Conservation (phyloP, 352 stramenopile genomes). For the Peronospora tabacina region DNA sequence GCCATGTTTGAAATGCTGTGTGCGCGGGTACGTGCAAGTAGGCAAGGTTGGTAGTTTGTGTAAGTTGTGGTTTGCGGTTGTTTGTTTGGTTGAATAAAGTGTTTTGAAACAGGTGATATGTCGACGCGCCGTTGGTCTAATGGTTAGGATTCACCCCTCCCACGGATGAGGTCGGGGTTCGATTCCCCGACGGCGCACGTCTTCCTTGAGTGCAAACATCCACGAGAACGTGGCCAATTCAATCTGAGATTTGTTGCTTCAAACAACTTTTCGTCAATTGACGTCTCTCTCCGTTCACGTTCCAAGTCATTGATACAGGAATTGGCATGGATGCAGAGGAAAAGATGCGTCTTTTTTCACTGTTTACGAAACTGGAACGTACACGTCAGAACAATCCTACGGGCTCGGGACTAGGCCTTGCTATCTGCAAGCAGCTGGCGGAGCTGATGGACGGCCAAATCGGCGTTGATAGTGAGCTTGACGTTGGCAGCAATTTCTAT, state of each 20-base stretch:
- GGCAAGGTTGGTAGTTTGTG: too few relatives aligned
- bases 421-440: constrained; percentile 84
- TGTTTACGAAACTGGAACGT: constrained; percentile 78
- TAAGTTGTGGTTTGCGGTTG: neutral
- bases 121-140: neutral
- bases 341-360: constrained; percentile 69
- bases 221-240: neutral
- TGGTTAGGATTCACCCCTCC: constrained; percentile 5
- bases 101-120: too few relatives aligned
- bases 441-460: constrained; percentile 86
- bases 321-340: constrained; percentile 77
- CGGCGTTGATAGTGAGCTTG: constrained; percentile 72
- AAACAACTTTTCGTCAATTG: too few relatives aligned
- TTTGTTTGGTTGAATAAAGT: neutral
- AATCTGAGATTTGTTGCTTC: too few relatives aligned
- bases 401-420: constrained; percentile 76
- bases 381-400: constrained; percentile 82
- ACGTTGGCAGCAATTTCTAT: constrained; percentile 78
- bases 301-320: constrained; percentile 82
- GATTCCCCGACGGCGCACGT: constrained; percentile 13
- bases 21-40: too few relatives aligned
- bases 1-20: too few relatives aligned
- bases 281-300: too few relatives aligned
- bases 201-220: neutral
- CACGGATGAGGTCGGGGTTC: constrained; percentile 16